Evolutionary conservation across 83 land plant genomes (phyloP), one percentile per base, ranked within the genome.

Genomic region (Picea abies): DNA sequence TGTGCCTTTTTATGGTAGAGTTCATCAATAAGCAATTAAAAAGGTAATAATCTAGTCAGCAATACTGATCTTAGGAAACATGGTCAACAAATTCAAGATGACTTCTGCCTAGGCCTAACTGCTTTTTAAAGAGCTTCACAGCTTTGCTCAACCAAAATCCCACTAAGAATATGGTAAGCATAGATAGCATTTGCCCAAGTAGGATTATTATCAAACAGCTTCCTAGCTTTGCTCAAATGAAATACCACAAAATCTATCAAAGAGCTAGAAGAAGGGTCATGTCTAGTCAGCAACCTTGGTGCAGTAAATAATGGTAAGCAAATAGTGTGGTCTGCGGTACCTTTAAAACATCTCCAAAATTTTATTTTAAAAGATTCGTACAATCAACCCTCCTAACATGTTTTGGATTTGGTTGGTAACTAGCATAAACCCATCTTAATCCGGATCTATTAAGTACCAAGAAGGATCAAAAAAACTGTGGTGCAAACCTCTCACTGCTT

Each of bases 71-170:
- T 16, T 70, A 19, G n/a, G 32, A 71, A 71, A 44, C 37, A 39
- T 1, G 49, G 47, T 19, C 19, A 71, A 39, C 49, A 37, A 71
- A 71, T 71, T 39, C 41, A 9, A 19, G 75, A 71, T 35, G 41
- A 39, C 75, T 35, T 71, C 17, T 26, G 23, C 75, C 49, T 17
- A 32, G 16, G n/a, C 41, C 47, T 12, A 17, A 17, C 2, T 37
- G 41, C 41, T 71, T 71, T 35, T 3, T 6, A 71, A 5, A 71
- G 49, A 71, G 41, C 75, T 71, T 70, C 75, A 49, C 20, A 37
- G 20, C 75, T 71, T 56, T 56, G 60, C 49, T 71, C 20, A 39
- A 71, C 20, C 41, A 41, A 70, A 71, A 71, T 71, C 47, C 75
- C 41, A 39, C 1, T 35, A 39, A 71, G 41, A 67, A 35, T 17